phyloP scores from a whole-genome alignment of 106 monocot genomes.

The Acorus gramineus region DNA sequence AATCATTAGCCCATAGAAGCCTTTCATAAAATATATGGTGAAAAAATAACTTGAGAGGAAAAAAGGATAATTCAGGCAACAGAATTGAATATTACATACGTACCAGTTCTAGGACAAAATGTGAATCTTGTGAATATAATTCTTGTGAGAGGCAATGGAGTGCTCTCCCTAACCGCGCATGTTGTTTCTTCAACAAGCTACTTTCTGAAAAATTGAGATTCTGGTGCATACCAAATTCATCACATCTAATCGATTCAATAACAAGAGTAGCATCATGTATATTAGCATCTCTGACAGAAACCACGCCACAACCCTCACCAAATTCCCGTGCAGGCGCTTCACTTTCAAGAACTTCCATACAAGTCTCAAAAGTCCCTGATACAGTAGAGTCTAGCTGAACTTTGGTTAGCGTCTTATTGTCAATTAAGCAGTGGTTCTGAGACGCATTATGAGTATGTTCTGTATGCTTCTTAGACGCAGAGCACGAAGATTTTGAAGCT shows the following conservation, averaged over 20 bases:
- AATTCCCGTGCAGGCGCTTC: not conserved
- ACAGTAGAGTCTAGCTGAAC: too few relatives aligned
- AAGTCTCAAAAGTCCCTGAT: too few relatives aligned
- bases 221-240: constrained; percentile 84
- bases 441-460: too few relatives aligned
- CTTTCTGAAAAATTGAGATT: constrained; percentile 38
- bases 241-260: constrained; percentile 74
- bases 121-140: constrained; percentile 96
- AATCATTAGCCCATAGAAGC: too few relatives aligned
- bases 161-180: constrained; percentile 95
- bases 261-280: constrained; percentile 39
- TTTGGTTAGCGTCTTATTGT: not conserved
- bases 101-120: constrained; percentile 97
- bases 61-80: not conserved
- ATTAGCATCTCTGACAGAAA: constrained; percentile 8
- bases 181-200: constrained; percentile 77
- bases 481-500: not conserved
- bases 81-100: not conserved
- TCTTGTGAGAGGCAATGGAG: constrained; percentile 93
- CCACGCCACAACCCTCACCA: not conserved
- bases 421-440: not conserved
- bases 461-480: not conserved
- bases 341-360: too few relatives aligned
- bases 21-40: too few relatives aligned
- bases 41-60: too few relatives aligned